Percentiles rank a stretch among this genome's conserved stretches.
Conservation (phyloP, 2,329 filamentous ascomycete species). For the Fusarium mangiferae region DNA sequence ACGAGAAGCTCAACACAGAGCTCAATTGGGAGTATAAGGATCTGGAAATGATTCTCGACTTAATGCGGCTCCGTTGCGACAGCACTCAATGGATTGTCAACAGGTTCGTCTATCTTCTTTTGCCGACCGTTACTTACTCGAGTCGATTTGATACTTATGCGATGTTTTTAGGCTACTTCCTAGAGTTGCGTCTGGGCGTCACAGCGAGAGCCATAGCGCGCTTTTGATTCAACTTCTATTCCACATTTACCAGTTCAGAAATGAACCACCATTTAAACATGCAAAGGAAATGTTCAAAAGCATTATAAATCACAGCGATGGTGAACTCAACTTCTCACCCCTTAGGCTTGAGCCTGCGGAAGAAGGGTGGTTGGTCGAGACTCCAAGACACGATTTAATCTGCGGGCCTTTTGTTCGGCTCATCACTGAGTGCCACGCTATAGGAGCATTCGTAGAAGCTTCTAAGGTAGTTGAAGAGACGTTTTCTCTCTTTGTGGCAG, state of each 20-base stretch:
- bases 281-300: not conserved
- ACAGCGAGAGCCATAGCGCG: not conserved
- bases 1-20: slow-evolving; percentile 1
- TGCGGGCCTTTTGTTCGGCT: not conserved
- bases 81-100: not conserved
- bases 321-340: slow-evolving; percentile 1
- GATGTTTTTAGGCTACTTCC: not conserved
- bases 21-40: not conserved
- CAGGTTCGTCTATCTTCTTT: not conserved
- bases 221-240: slow-evolving; percentile 5
- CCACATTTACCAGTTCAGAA: not conserved
- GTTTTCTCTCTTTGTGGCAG: not conserved
- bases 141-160: not conserved
- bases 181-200: not conserved
- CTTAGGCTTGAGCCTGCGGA: not conserved
- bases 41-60: not conserved
- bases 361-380: not conserved
- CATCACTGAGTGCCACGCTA: not conserved
- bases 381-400: not conserved
- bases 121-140: not conserved
- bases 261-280: not conserved
- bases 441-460: not conserved
- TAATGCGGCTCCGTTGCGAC: not conserved
- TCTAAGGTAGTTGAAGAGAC: not conserved
- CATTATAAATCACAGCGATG: not conserved